Percentiles rank a stretch among this genome's conserved stretches.
These are phyloP conservation scores for Candida tallmaniae DNA, from an alignment of 805 yeast species.

Conservation along the genomic window DNA sequence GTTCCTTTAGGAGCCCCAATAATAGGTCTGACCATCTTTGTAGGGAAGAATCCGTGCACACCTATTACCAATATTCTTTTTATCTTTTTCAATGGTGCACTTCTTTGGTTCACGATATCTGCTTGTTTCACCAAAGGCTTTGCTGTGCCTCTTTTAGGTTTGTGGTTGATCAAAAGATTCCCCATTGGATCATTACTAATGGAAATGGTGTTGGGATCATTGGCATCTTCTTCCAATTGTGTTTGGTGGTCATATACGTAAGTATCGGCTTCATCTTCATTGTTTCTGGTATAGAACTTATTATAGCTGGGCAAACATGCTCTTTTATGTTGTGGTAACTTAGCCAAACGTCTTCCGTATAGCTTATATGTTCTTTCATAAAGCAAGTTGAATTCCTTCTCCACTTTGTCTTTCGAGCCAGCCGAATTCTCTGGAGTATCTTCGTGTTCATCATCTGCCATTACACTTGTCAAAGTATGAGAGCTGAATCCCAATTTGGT, in stretches of 20 bases:
- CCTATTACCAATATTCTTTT: slow-evolving; percentile 79
- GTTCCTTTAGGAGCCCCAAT: slow-evolving; percentile 98
- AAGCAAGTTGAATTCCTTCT: slow-evolving; percentile 26
- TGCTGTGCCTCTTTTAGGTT: slow-evolving; percentile 6
- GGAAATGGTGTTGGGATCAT: slow-evolving; percentile 30
- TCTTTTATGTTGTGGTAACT: slow-evolving; percentile 31
- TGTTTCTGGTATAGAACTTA: slow-evolving; percentile 20
- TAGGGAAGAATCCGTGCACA: slow-evolving; percentile 95
- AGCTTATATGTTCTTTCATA: slow-evolving; percentile 34
- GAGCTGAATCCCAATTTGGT: slow-evolving; percentile 32
- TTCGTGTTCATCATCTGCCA: slow-evolving; percentile 11
- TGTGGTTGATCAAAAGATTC: slow-evolving; percentile 33
- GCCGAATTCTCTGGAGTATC: slow-evolving; percentile 7
- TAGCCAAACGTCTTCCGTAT: slow-evolving; percentile 34
- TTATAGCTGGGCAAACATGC: slow-evolving; percentile 38
- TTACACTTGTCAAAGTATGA: slow-evolving; percentile 24
- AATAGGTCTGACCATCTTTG: slow-evolving; percentile 73
- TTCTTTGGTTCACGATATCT: slow-evolving; percentile 20
- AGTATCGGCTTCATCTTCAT: slow-evolving; percentile 7
- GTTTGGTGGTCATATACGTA: slow-evolving; percentile 16
- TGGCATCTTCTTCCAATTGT: slow-evolving; percentile 24
- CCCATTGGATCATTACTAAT: slow-evolving; percentile 41
- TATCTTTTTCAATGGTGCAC: slow-evolving; percentile 29
- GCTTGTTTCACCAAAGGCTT: slow-evolving; percentile 3
- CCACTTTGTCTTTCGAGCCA: slow-evolving; percentile 18